Percentiles rank a stretch among this genome's conserved stretches.
These are phyloP conservation scores for Crithidia brevicula DNA, from an alignment of 208 protist species.

Conservation along the genomic window DNA sequence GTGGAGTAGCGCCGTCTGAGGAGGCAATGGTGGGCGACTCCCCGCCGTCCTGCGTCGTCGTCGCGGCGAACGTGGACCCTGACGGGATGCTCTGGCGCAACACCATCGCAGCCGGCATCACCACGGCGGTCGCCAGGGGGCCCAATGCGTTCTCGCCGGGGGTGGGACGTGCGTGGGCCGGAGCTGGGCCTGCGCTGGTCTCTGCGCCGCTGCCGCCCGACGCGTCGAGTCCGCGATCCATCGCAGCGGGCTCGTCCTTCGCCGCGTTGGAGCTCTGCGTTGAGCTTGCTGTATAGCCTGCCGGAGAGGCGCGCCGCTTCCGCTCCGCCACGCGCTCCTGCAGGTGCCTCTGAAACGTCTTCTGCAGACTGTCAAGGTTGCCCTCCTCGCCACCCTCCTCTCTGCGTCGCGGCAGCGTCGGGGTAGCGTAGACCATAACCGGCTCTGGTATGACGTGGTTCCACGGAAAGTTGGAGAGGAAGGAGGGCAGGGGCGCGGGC, in stretches of 20 bases:
- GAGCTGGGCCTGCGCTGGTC: not conserved
- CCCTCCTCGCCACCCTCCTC: slow-evolving; percentile 5
- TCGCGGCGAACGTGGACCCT: not conserved
- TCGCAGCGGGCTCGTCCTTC: too few species aligned
- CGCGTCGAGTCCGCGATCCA: not conserved
- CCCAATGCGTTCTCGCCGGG: not conserved
- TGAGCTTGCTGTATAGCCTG: not conserved
- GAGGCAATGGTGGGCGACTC: not conserved
- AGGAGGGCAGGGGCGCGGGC: slow-evolving; percentile 17
- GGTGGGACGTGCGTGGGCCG: too few species aligned
- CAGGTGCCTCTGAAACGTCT: slow-evolving; percentile 12
- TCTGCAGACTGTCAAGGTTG: slow-evolving; percentile 1
- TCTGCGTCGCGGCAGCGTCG: not conserved
- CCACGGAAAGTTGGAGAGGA: slow-evolving; percentile 32
- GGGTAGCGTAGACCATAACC: slow-evolving; percentile 14
- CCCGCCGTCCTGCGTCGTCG: not conserved
- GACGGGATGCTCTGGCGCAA: slow-evolving; percentile 7
- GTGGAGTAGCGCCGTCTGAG: not conserved
- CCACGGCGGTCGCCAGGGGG: not conserved
- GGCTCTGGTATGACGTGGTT: slow-evolving; percentile 23
- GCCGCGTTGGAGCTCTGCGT: not conserved
- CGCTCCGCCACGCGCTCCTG: slow-evolving; percentile 8
- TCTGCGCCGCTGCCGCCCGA: not conserved
- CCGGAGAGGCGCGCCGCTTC: not conserved
- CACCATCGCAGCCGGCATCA: slow-evolving; percentile 13